Base-by-base conservation (phyloP, 306 rosid genomes). In the Vigna hirtella region DNA sequence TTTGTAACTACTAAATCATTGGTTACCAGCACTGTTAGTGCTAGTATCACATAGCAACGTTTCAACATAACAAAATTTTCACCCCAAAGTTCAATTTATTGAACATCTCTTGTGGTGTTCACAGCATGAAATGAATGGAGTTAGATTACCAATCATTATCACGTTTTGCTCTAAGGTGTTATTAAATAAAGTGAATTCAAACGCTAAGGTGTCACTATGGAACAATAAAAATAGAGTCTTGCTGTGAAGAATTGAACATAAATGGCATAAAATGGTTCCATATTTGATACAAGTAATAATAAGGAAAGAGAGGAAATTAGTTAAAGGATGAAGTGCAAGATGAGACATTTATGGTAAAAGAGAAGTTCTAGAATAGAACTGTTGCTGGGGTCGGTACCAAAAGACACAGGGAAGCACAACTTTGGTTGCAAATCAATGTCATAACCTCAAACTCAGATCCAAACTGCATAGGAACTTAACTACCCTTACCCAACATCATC, bases 351-450 rank as follows among this genome's bases (percentile, higher is more conserved):
- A 73, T 66, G 47, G 70, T 58, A 66, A 81, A 67, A 17, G 62
- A 50, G 17, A 67, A 34, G 59, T 61, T 76, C 72, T 61, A 81
- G 53, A 77, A 59, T 61, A 69, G 47, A 77, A 59, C 20, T 67
- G 32, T 69, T n/a, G 6, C 53, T 12, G 30, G 24, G 49, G 67
- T 79, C 7, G 55, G 38, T 73, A 63, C 63, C 70, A 45, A 72
- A 64, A 69, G 11, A 13, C 30, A 40, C 11, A 56, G 28, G 12
- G 45, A 62, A 20, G 40, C 50, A 10, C 36, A 43, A n/a, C 77
- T 81, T 83, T 74, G 90, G 90, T 83, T 55, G 43, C 78, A 74
- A 74, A 83, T 81, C 90, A 74, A 50, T 66, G 24, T 80, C 89
- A 69, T 67, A 28, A 68, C 73, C 76, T 69, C 55, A 72, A n/a